Conservation (phyloP, 495 filamentous ascomycete genomes). For the Tricharina praecox region DNA sequence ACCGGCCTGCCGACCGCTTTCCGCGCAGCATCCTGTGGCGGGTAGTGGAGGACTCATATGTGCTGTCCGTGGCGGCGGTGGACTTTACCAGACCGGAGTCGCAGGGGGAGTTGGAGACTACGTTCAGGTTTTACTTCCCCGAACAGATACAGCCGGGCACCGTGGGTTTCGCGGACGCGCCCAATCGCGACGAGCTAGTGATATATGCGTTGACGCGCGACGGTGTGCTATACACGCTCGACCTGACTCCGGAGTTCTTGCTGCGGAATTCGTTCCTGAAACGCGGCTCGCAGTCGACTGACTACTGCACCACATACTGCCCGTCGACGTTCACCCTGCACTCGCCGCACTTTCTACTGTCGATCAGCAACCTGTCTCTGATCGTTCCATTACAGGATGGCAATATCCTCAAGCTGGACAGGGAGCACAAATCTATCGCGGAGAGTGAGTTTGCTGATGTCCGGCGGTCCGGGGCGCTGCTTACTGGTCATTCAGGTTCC, state of each 20-base stretch:
- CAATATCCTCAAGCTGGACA: conserved; percentile 54
- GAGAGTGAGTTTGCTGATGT: conserved; percentile 45
- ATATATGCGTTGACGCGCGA: conserved; percentile 65
- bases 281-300: conserved; percentile 26
- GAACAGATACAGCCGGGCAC: conserved; percentile 52
- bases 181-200: conserved; percentile 59
- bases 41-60: conserved; percentile 59
- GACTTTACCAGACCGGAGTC: conserved; percentile 60
- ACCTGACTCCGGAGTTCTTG: conserved; percentile 66
- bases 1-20: conserved; percentile 52
- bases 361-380: conserved; percentile 51
- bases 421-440: conserved; percentile 36
- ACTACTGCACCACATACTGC: conserved; percentile 58
- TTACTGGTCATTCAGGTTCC: conserved; percentile 6
- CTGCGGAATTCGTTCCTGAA: conserved; percentile 30
- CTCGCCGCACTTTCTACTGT: conserved; percentile 62
- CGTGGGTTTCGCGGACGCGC: conserved; percentile 62
- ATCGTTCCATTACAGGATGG: conserved; percentile 73
- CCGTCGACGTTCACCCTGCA: conserved; percentile 61
- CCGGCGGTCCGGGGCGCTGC: neutral
- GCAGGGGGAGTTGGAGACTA: conserved; percentile 47
- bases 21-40: conserved; percentile 84
- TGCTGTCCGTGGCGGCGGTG: conserved; percentile 65
- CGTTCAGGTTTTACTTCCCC: conserved; percentile 60
- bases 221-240: conserved; percentile 64